Evolutionary conservation across 2,329 filamentous ascomycete genomes (phyloP).

Genomic region (Monilinia fructicola): DNA sequence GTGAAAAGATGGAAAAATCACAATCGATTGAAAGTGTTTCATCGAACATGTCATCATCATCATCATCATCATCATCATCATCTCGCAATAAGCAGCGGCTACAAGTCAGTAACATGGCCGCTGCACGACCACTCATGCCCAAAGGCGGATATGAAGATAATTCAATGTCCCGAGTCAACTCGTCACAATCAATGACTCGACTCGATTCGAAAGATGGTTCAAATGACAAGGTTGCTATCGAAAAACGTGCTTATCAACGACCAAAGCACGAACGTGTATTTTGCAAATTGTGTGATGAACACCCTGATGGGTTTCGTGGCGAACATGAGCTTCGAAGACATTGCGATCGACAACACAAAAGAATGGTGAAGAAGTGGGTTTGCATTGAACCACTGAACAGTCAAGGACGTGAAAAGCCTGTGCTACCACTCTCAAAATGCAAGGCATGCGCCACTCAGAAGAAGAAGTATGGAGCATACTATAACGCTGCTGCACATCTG

Average conservation of each 20-base stretch:
- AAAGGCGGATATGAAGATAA: constrained; percentile 38
- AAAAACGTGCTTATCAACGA: constrained; percentile 40
- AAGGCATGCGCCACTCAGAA: constrained; percentile 78
- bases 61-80: constrained; percentile 37
- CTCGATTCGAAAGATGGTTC: constrained; percentile 38
- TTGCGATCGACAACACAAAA: constrained; percentile 63
- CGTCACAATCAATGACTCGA: constrained; percentile 37
- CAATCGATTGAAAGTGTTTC: constrained; percentile 40
- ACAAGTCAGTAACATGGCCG: constrained; percentile 36
- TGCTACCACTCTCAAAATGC: constrained; percentile 58
- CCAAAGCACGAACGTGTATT: constrained; percentile 40
- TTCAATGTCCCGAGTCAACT: constrained; percentile 36
- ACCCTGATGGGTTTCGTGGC: constrained; percentile 84
- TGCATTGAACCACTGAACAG: constrained; percentile 58
- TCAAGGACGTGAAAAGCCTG: constrained; percentile 50
- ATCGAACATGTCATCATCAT: constrained; percentile 37
- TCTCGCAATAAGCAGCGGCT: constrained; percentile 40
- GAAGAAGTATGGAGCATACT: constrained; percentile 88
- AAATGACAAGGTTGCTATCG: constrained; percentile 38
- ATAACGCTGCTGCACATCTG: constrained; percentile 91
- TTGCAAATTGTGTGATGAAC: constrained; percentile 75
- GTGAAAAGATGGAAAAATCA: constrained; percentile 41
- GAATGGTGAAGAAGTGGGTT: constrained; percentile 55
- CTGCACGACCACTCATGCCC: constrained; percentile 37
- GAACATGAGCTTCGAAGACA: constrained; percentile 82